phyloP scores from a whole-genome alignment of 1,284 basidiomycete species.

The Ustilago xerochloae region DNA sequence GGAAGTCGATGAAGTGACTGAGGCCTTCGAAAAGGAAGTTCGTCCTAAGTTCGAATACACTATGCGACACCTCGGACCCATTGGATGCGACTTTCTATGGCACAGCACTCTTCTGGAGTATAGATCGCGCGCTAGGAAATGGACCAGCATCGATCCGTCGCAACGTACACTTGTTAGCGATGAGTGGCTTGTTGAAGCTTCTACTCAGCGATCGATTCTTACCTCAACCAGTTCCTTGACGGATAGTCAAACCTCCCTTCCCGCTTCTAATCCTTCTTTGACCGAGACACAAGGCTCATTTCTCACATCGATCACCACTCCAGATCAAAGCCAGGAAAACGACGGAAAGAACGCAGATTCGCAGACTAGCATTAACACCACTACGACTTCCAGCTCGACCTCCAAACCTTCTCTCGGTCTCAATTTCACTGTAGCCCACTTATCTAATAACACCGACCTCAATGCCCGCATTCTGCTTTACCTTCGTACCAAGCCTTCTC shows the following conservation, averaged over 20 bases:
- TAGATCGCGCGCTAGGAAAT: conserved; percentile 24
- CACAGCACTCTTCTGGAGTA: conserved; percentile 35
- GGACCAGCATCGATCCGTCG: conserved; percentile 9
- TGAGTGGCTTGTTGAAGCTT: conserved; percentile 28
- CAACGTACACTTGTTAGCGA: conserved; percentile 27
- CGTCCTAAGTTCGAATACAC: conserved; percentile 44
- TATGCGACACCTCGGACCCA: conserved; percentile 35
- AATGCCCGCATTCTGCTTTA: conserved; percentile 29
- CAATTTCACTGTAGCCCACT: conserved; percentile 12
- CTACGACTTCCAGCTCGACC: neutral
- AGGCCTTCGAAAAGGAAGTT: conserved; percentile 32
- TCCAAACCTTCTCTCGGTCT: conserved; percentile 1
- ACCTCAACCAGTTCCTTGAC: neutral
- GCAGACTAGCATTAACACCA: neutral
- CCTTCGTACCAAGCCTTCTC: conserved; percentile 17
- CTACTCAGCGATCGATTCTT: conserved; percentile 5
- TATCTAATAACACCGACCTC: conserved; percentile 25
- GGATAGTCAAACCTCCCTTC: neutral
- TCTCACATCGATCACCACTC: neutral
- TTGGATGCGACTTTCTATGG: conserved; percentile 55
- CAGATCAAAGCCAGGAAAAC: neutral
- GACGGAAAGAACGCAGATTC: neutral
- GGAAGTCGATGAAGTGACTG: conserved; percentile 6
- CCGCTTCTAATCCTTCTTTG: too few relatives aligned
- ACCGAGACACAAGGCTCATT: too few relatives aligned